These are phyloP conservation scores for Penicillium paneum DNA, from an alignment of 2,329 filamentous ascomycete genomes.

Conservation along the genomic window DNA sequence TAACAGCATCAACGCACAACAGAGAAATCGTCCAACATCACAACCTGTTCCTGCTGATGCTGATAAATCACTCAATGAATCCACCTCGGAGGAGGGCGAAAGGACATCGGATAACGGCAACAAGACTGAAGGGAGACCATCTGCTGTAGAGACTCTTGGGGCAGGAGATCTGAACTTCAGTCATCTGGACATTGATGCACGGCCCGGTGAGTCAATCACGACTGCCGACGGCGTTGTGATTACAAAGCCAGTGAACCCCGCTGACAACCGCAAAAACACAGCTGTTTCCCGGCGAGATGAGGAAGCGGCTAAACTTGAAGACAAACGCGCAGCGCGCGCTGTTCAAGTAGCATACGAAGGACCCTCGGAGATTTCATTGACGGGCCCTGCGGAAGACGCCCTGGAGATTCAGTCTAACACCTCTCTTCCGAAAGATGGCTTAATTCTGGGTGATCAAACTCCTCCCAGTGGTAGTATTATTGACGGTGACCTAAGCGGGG, in stretches of 20 bases:
- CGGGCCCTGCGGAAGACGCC: slow-evolving; percentile 42
- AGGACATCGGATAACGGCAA: slow-evolving; percentile 15
- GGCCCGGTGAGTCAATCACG: slow-evolving; percentile 34
- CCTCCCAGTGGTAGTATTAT: slow-evolving; percentile 64
- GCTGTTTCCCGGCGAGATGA: slow-evolving; percentile 47
- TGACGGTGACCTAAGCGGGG: slow-evolving; percentile 56
- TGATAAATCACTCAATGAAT: slow-evolving; percentile 29
- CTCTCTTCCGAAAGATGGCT: slow-evolving; percentile 27
- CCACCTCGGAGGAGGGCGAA: slow-evolving; percentile 27
- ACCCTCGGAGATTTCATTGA: slow-evolving; percentile 32
- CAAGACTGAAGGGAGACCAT: slow-evolving; percentile 58
- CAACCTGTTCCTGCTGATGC: slow-evolving; percentile 29
- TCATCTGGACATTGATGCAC: slow-evolving; percentile 69
- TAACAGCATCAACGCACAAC: slow-evolving; percentile 56
- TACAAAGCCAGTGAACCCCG: slow-evolving; percentile 32
- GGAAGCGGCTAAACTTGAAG: slow-evolving; percentile 56
- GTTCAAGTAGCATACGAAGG: slow-evolving; percentile 59
- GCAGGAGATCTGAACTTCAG: slow-evolving; percentile 84
- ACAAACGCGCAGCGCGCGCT: slow-evolving; percentile 57
- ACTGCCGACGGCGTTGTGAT: slow-evolving; percentile 40
- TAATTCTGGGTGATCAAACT: slow-evolving; percentile 56
- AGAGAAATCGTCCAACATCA: slow-evolving; percentile 40
- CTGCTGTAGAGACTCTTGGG: slow-evolving; percentile 83
- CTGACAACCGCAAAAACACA: slow-evolving; percentile 37
- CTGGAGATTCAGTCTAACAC: slow-evolving; percentile 30